Base-by-base conservation (phyloP, 2,329 filamentous ascomycete genomes). In the Metarhizium sp. region DNA sequence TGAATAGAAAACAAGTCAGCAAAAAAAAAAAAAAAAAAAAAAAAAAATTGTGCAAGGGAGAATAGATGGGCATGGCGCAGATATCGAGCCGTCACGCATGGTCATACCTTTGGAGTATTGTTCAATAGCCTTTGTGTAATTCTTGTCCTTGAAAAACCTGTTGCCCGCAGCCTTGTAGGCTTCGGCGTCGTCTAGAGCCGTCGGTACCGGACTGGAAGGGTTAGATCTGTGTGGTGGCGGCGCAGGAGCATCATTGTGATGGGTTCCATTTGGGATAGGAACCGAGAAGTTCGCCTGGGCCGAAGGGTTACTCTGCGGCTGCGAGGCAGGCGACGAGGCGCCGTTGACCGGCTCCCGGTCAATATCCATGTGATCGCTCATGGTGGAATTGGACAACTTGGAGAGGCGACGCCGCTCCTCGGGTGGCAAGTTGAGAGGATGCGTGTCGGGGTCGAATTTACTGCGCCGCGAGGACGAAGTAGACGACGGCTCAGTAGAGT, bases 111-210 rank as follows among this genome's bases (percentile, higher is more conserved):
- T 96, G 63, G 88, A 90, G 71, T 97, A 99, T 71, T 96, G 90
- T 62, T 88, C 82, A 69, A 97, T 92, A 29, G 94, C 92, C 67
- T 88, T 87, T 58, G 79, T 75, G 71, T 92, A 99, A 66, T 96
- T 89, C 69, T 87, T 90, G 60, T 92, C 89, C 77, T 96, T 97
- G 81, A 96, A 99, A 67, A 90, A 92, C 67, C 94, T 94, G 76
- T 99, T 99, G 57, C 94, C 94, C 2, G 89, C 84, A 63, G 88
- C 83, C 78, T 99, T 99, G 81, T 87, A 96, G 13, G 84, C 79
- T 74, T 99, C 94, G 30, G 92, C 90, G 67, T 96, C 90, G 54
- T 92, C 88, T 46, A 74, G 71, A 29, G 77, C 70, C 40, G 73
- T 77, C 48, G 77, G 74, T 51, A 75, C 73, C 47, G 81, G 82